These are phyloP conservation scores for Piromyces sp. DNA, from an alignment of 192 early-diverging fungal species.

Conservation along the genomic window DNA sequence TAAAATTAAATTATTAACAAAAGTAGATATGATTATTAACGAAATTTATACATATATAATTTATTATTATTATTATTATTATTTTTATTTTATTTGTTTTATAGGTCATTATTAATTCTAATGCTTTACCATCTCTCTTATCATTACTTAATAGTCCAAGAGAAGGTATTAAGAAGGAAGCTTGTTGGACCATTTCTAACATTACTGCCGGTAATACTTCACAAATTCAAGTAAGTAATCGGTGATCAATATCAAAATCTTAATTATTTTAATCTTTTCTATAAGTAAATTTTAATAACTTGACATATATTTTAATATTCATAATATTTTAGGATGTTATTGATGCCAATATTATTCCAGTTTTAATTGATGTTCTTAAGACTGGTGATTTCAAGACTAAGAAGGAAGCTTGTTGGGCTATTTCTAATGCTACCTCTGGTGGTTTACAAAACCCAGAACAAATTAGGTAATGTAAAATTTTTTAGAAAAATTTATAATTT, in stretches of 20 bases:
- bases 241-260: too few relatives aligned
- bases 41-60: too few relatives aligned
- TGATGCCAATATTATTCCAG: conserved; percentile 84
- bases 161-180: conserved; percentile 94
- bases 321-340: conserved; percentile 54
- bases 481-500: too few relatives aligned
- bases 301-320: too few relatives aligned
- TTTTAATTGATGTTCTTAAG: conserved; percentile 66
- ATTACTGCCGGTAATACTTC: conserved; percentile 86
- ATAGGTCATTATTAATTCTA: conserved; percentile 68
- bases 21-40: too few relatives aligned
- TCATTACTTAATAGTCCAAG: conserved; percentile 69
- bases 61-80: too few relatives aligned
- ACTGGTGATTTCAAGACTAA: conserved; percentile 94
- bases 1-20: too few relatives aligned
- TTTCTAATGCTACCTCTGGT: conserved; percentile 95
- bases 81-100: neutral
- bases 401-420: conserved; percentile 99
- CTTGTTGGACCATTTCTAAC: conserved; percentile 99
- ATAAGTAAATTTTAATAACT: too few relatives aligned
- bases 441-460: conserved; percentile 77
- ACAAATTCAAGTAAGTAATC: conserved; percentile 51
- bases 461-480: conserved; percentile 72
- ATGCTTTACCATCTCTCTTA: conserved; percentile 64
- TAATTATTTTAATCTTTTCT: too few relatives aligned